These are phyloP conservation scores for Elsinoe ampelina DNA, from an alignment of 2,329 filamentous ascomycete species.

Conservation along the genomic window DNA sequence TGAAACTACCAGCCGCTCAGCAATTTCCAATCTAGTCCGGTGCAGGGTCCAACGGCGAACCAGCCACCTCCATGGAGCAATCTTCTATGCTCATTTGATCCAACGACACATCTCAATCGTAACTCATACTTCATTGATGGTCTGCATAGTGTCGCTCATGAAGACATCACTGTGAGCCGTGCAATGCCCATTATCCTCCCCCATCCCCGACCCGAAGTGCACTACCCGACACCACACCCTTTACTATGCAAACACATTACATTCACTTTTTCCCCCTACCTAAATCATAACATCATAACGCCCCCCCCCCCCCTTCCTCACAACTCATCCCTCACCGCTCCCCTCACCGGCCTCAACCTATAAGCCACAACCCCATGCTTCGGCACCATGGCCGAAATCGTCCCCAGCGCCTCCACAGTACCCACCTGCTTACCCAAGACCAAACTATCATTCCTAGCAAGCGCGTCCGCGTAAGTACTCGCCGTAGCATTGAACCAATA, in stretches of 20 bases:
- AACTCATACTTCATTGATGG: too few species aligned
- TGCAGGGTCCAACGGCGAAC: slow-evolving; percentile 1
- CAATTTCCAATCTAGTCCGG: not conserved
- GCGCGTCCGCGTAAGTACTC: slow-evolving; percentile 40
- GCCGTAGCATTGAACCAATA: slow-evolving; percentile 40
- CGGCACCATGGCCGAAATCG: slow-evolving; percentile 34
- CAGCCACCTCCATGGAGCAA: not conserved
- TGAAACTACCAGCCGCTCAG: not conserved
- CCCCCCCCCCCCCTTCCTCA: not conserved
- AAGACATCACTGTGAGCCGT: not conserved
- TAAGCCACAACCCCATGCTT: slow-evolving; percentile 17
- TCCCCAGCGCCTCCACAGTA: slow-evolving; percentile 35
- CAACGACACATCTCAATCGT: too few species aligned
- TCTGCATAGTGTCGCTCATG: not conserved
- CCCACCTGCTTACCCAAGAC: slow-evolving; percentile 40
- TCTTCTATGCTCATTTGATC: not conserved
- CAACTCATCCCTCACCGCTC: slow-evolving; percentile 2
- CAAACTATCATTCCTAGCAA: slow-evolving; percentile 34
- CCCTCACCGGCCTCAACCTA: slow-evolving; percentile 14
- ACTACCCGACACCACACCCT: not conserved
- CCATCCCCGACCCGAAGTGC: not conserved
- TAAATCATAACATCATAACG: too few species aligned
- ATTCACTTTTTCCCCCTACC: too few species aligned
- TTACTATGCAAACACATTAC: too few species aligned
- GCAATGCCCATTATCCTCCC: not conserved